These are phyloP conservation scores for Cicer arietinum DNA, from an alignment of 306 rosid genomes.

Conservation along the genomic window DNA sequence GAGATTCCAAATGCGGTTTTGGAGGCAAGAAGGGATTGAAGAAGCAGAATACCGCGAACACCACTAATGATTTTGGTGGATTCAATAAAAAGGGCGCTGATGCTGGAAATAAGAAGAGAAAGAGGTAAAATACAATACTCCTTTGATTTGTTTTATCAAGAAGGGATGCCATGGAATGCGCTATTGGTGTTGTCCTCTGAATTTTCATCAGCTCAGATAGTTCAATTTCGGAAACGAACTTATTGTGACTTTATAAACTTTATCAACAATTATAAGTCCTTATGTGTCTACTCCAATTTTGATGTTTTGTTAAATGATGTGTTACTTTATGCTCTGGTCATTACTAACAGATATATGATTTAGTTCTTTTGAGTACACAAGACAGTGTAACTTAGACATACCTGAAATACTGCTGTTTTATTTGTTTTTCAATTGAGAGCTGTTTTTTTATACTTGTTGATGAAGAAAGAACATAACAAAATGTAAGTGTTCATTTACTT, in stretches of 20 bases:
- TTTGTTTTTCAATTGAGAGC: not conserved
- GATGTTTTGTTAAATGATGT: conserved; percentile 25
- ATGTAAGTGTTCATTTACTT: not conserved
- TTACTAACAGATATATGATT: not conserved
- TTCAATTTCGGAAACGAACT: not conserved
- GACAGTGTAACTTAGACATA: conserved; percentile 1
- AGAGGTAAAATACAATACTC: conserved; percentile 48
- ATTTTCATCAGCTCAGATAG: too few relatives aligned
- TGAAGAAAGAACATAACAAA: not conserved
- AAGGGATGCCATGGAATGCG: conserved; percentile 15
- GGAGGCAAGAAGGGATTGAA: conserved; percentile 77
- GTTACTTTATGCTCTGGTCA: conserved; percentile 10
- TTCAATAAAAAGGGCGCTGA: conserved; percentile 52
- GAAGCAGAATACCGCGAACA: conserved; percentile 60
- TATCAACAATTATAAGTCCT: not conserved
- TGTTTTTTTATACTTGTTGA: conserved; percentile 13
- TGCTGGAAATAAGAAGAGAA: conserved; percentile 62
- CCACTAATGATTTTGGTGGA: conserved; percentile 58
- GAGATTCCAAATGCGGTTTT: conserved; percentile 76
- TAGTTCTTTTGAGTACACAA: conserved; percentile 20
- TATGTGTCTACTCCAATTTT: conserved; percentile 11
- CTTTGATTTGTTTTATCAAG: not conserved
- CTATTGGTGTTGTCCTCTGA: not conserved
- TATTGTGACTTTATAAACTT: conserved; percentile 4
- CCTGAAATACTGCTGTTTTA: not conserved